Conservation (phyloP, 2,329 filamentous ascomycete genomes). For the Pyricularia sp. region DNA sequence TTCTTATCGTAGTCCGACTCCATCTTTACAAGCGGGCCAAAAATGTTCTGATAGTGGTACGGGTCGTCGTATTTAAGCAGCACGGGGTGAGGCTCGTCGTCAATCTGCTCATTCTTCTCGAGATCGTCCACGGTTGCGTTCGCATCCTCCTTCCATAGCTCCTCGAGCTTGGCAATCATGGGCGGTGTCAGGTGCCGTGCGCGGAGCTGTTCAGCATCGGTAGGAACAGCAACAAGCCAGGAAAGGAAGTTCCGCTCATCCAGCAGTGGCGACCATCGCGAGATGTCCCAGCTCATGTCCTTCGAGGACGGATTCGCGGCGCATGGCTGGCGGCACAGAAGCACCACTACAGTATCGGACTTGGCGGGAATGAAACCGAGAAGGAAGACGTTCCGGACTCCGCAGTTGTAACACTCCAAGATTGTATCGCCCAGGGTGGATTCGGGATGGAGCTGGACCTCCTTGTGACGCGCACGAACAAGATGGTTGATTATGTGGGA, state of each 20-base stretch:
- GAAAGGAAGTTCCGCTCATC: slow-evolving; percentile 89
- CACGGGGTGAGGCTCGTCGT: slow-evolving; percentile 90
- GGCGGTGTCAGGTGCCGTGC: slow-evolving; percentile 86
- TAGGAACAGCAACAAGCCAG: slow-evolving; percentile 83
- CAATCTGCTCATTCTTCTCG: slow-evolving; percentile 80
- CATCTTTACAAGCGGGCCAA: slow-evolving; percentile 95
- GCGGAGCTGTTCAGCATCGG: slow-evolving; percentile 89
- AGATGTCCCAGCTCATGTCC: slow-evolving; percentile 99
- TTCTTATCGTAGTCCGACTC: slow-evolving; percentile 99
- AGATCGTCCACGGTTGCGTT: slow-evolving; percentile 79
- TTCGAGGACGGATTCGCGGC: slow-evolving; percentile 90
- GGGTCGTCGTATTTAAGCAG: slow-evolving; percentile 91
- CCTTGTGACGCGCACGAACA: slow-evolving; percentile 93
- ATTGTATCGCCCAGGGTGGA: slow-evolving; percentile 92
- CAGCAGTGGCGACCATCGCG: slow-evolving; percentile 92
- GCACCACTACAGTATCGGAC: slow-evolving; percentile 93
- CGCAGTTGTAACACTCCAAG: slow-evolving; percentile 97
- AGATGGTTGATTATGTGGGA: slow-evolving; percentile 98
- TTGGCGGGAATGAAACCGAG: slow-evolving; percentile 97
- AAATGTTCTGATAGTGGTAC: slow-evolving; percentile 98
- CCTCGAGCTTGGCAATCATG: slow-evolving; percentile 90
- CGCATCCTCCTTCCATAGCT: slow-evolving; percentile 96
- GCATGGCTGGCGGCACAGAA: slow-evolving; percentile 92
- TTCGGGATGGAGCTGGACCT: slow-evolving; percentile 89
- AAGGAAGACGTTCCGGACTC: slow-evolving; percentile 97